Evolutionary conservation across 2,329 filamentous ascomycete species (phyloP).

Genomic region (Ceratocystis destructans): DNA sequence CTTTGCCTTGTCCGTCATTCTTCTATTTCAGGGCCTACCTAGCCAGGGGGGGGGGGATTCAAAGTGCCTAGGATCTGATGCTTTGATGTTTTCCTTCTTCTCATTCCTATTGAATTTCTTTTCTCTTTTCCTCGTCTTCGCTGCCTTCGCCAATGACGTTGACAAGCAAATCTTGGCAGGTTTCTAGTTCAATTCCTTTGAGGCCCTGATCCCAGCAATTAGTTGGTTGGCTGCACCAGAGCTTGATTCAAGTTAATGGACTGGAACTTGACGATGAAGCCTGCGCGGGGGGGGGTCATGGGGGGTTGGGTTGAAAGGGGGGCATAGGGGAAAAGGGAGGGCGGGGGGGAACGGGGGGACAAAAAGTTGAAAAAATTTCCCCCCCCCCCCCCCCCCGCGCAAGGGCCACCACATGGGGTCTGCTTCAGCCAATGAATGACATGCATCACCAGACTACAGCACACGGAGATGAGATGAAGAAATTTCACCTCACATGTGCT

Average conservation of each 20-base stretch:
- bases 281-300: background rate
- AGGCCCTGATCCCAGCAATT: background rate
- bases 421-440: background rate
- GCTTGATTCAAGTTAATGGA: background rate
- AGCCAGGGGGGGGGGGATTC: background rate
- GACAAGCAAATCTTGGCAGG: background rate
- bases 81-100: constrained; percentile 1
- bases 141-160: background rate
- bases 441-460: background rate
- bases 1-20: background rate
- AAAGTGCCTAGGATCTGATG: constrained; percentile 3
- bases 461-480: constrained; percentile 6
- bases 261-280: background rate
- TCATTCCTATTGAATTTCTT: background rate
- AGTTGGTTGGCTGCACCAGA: background rate
- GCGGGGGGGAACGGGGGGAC: background rate
- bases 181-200: background rate
- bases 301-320: background rate
- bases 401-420: background rate
- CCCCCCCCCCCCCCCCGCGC: background rate
- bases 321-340: background rate
- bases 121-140: background rate
- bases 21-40: constrained; percentile 1
- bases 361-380: background rate
- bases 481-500: background rate